Percentiles rank a stretch among this genome's conserved stretches.
Evolutionary conservation across 306 rosid species (phyloP).

Genomic region (Cicer arietinum): DNA sequence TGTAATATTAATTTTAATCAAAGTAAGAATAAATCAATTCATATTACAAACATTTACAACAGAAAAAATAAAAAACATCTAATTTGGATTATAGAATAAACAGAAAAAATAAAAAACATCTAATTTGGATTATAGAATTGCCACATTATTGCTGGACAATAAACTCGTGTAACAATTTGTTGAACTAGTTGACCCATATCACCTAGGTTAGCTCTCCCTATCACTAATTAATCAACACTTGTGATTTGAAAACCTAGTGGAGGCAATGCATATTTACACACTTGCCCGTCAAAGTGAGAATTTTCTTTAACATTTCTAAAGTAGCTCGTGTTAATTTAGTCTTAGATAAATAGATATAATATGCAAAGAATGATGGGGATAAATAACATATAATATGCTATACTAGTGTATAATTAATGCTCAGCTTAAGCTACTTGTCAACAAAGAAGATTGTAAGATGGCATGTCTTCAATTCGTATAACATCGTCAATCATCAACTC

Average conservation of each 20-base stretch:
- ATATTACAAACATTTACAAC: no score
- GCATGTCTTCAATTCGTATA: constrained; percentile 87
- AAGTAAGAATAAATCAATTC: no score
- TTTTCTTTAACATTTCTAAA: constrained; percentile 6
- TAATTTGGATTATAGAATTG: no score
- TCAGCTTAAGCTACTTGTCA: constrained; percentile 41
- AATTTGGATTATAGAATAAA: no score
- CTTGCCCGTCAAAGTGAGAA: constrained; percentile 4
- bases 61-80: no score
- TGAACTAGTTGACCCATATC: constrained; percentile 17
- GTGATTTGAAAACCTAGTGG: not conserved
- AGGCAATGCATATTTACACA: not conserved
- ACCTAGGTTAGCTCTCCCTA: constrained; percentile 26
- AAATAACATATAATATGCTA: constrained; percentile 25
- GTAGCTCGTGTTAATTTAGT: not conserved
- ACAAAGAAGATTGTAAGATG: constrained; percentile 77
- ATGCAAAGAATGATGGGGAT: constrained; percentile 21
- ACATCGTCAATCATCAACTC: constrained; percentile 84
- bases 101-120: no score
- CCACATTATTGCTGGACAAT: not conserved
- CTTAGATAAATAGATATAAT: not conserved
- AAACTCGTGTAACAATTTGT: constrained; percentile 3
- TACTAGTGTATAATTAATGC: not conserved
- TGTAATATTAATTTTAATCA: no score
- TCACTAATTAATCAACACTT: constrained; percentile 15